Conservation (phyloP, 192 early-diverging fungal genomes). For the Rhizoclosmatium globosum region DNA sequence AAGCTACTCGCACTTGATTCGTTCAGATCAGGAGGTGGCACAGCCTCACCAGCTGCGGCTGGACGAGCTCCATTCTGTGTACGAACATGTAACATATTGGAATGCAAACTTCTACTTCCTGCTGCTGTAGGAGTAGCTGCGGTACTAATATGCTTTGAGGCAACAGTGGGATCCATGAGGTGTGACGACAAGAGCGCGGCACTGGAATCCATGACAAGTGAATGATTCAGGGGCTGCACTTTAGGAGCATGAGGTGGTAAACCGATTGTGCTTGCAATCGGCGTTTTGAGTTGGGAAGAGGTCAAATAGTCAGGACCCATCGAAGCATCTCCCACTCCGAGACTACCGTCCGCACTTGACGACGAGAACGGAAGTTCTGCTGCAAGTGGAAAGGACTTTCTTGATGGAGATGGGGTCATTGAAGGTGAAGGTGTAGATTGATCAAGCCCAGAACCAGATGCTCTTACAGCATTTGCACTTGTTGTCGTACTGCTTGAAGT, state of each 20-base stretch:
- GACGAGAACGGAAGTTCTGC: not conserved
- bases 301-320: not conserved
- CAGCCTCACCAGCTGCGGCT: no score
- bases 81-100: no score
- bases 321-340: not conserved
- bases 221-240: not conserved
- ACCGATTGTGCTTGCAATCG: not conserved
- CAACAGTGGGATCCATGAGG: not conserved
- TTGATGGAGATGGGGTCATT: not conserved
- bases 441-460: not conserved
- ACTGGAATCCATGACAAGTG: constrained; percentile 22
- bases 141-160: no score
- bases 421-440: not conserved
- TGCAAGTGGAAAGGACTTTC: not conserved
- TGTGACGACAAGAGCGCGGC: constrained; percentile 20
- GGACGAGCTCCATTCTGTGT: no score
- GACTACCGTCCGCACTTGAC: not conserved
- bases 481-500: not conserved
- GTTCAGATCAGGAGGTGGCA: not conserved
- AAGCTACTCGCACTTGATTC: not conserved
- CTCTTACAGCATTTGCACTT: not conserved
- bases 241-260: not conserved
- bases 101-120: no score
- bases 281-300: not conserved
- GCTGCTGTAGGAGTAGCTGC: no score